phyloP scores from a whole-genome alignment of 2,329 filamentous ascomycete genomes.

The Hymenoscyphus fructigenus region DNA sequence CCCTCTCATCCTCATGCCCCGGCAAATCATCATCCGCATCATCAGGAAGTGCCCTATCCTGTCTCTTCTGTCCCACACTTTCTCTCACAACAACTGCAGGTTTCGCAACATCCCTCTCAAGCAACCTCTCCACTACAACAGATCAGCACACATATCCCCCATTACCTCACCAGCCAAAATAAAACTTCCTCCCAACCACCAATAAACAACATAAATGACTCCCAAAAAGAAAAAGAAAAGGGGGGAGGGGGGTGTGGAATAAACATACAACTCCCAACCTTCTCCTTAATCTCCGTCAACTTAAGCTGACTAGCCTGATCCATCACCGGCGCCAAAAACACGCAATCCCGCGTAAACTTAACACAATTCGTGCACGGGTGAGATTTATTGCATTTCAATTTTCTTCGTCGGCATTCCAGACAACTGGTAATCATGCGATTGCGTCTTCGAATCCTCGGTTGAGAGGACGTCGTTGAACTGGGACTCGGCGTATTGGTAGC shows the following conservation, averaged over 20 bases:
- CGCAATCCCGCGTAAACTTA: slow-evolving; percentile 49
- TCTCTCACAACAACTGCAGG: slow-evolving; percentile 28
- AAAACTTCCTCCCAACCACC: no score
- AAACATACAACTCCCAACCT: slow-evolving; percentile 69
- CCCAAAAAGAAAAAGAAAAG: no score
- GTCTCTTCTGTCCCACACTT: slow-evolving; percentile 7
- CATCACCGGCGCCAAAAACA: slow-evolving; percentile 42
- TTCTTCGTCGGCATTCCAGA: slow-evolving; percentile 70
- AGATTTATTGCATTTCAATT: slow-evolving; percentile 74
- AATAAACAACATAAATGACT: no score
- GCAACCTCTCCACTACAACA: slow-evolving; percentile 67
- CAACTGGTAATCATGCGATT: slow-evolving; percentile 69
- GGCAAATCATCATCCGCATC: slow-evolving; percentile 48
- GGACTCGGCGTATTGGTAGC: background rate
- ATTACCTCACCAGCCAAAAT: no score
- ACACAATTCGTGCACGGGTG: slow-evolving; percentile 58
- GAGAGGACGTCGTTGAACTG: slow-evolving; percentile 19
- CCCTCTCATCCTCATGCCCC: slow-evolving; percentile 56
- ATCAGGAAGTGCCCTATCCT: slow-evolving; percentile 39
- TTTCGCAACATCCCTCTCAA: slow-evolving; percentile 66
- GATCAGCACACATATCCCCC: no score
- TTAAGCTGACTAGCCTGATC: slow-evolving; percentile 69
- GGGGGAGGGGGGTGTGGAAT: no score
- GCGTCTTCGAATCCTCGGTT: slow-evolving; percentile 42
- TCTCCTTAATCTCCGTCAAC: slow-evolving; percentile 75